These are phyloP conservation scores for Centrapalus pauciflorus DNA, from an alignment of 129 eudicot genomes.

Conservation along the genomic window DNA sequence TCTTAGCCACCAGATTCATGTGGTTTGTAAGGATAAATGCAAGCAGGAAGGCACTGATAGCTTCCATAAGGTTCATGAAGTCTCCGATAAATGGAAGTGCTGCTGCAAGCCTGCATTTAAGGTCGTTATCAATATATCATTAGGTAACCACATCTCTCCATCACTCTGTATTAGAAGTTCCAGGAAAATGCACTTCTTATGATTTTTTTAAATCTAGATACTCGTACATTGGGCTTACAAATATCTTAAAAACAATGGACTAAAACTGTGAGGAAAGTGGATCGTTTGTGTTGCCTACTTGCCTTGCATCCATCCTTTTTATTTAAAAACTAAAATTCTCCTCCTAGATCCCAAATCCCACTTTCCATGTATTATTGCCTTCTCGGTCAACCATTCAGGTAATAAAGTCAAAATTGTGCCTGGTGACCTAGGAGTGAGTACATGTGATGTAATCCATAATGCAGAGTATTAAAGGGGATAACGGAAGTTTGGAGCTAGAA, in stretches of 20 bases:
- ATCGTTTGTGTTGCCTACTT: too few species aligned
- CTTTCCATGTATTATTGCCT: neutral
- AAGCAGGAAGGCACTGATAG: conserved; percentile 85
- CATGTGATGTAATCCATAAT: too few species aligned
- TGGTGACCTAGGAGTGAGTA: too few species aligned
- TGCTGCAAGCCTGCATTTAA: conserved; percentile 73
- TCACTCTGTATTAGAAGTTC: conserved; percentile 58
- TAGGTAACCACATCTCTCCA: conserved; percentile 77
- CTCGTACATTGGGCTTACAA: conserved; percentile 97
- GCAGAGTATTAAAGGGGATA: neutral
- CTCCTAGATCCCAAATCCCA: neutral
- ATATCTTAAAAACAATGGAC: conserved; percentile 59
- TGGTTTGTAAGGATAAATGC: conserved; percentile 96
- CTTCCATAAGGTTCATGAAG: conserved; percentile 91
- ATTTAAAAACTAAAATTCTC: too few species aligned
- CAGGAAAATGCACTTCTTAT: conserved; percentile 63
- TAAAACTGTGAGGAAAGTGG: too few species aligned
- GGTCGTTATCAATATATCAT: conserved; percentile 55
- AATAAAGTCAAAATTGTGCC: neutral
- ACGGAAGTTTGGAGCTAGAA: neutral
- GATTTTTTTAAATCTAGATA: conserved; percentile 76
- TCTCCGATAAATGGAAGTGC: conserved; percentile 88
- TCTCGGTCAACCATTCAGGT: neutral
- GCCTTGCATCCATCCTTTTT: too few species aligned
- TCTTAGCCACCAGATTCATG: conserved; percentile 86